Base-by-base conservation (phyloP, 1,139 yeast species). In the Scheffersomyces cryptocercus region DNA sequence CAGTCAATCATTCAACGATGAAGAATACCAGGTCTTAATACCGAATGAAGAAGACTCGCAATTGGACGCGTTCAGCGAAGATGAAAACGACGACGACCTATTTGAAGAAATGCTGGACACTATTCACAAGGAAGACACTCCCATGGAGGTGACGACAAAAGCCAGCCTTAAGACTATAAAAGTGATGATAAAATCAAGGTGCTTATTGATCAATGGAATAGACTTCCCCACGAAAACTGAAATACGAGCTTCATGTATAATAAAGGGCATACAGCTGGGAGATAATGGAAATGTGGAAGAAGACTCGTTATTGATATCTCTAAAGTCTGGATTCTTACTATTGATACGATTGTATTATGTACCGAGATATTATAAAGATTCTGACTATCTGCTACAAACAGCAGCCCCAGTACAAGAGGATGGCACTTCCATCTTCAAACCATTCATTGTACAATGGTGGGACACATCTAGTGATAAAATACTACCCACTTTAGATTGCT, bases 391-490 rank as follows among this genome's bases (percentile, higher is more conserved):
- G 29, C 39, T 48, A 33, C 55, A 41, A 50, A 49, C 42, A 11
- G 36, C 43, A 11, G 5, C 28, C 4, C 29, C 35, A 4, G 42
- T 49, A 3, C 15, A 29, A 3, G 39, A 43, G 11, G 36, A 33
- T 3, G 54, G 53, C 7, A 42, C 48, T 31, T 50, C 53, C 13
- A 57, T 68, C 1, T 63, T 61, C 41, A 72, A 67, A 39, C 82
- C 82, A 1, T 75, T 68, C 48, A 70, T 74, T 11, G 75, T 77
- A 0, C 82, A 77, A 50, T 77, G 81, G 81, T 77, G 82, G 82
- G 71, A 67, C 43, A 51, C 51, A 5, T 61, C 55, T 2, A 57
- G 52, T 30, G 40, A 47, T 13, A 45, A 46, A 30, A 38, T 44
- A 14, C 44, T 54, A 3, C 70, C 73, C 1, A 46, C 62, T 1